These are phyloP conservation scores for Auxenochlorella pyrenoidosa DNA, from an alignment of 139 green algal species.

Conservation along the genomic window DNA sequence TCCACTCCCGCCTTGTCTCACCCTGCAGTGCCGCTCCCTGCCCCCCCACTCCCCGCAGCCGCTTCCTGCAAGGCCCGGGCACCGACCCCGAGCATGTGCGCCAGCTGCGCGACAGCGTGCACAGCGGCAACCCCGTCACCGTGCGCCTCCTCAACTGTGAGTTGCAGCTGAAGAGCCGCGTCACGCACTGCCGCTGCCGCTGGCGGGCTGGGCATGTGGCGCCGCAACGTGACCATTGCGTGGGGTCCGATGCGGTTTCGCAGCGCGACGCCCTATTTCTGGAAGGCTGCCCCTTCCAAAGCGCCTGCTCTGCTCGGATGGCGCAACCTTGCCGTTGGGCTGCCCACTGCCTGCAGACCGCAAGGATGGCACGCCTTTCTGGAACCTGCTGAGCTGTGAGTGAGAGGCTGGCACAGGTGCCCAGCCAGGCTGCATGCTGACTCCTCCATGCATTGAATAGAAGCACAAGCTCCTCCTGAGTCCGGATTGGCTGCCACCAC, in stretches of 20 bases:
- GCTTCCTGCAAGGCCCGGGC: slow-evolving; percentile 96
- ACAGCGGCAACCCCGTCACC: slow-evolving; percentile 63
- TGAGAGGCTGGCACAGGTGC: too few relatives aligned
- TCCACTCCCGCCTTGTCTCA: too few relatives aligned
- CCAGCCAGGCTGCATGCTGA: too few relatives aligned
- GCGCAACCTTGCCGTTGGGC: background rate
- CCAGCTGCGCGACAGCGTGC: slow-evolving; percentile 82
- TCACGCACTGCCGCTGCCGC: background rate
- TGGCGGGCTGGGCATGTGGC: background rate
- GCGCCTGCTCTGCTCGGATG: background rate
- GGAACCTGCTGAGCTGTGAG: slow-evolving; percentile 92
- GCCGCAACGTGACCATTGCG: background rate
- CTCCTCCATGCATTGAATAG: too few relatives aligned
- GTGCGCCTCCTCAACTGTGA: slow-evolving; percentile 93
- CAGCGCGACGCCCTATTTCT: too few relatives aligned
- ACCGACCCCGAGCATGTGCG: slow-evolving; percentile 92
- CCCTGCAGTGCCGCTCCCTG: background rate
- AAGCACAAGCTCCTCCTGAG: too few relatives aligned
- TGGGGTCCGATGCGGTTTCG: too few relatives aligned
- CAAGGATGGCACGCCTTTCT: slow-evolving; percentile 91
- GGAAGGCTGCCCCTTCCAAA: background rate
- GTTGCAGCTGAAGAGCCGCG: background rate
- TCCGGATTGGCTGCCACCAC: too few relatives aligned
- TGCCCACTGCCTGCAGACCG: background rate
- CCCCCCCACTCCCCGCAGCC: slow-evolving; percentile 62